Base-by-base conservation (phyloP, 2,329 filamentous ascomycete species). In the Fusarium sp. region DNA sequence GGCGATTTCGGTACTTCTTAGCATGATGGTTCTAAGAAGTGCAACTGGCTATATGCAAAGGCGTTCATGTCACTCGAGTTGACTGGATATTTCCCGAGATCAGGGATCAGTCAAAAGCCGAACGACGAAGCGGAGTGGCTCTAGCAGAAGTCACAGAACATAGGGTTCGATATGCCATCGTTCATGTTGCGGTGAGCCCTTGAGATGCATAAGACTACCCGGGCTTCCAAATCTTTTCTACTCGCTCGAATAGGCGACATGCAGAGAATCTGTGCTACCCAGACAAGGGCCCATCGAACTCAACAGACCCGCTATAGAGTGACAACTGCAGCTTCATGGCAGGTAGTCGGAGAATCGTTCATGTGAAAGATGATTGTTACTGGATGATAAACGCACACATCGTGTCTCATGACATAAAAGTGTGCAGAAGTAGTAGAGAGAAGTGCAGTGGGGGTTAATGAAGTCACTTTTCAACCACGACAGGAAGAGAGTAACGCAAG, bases 401-500 rank as follows among this genome's bases (percentile, higher is more conserved):
- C 13, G 42, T 26, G 36, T 42, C 40, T 52, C 31, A 36, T 6
- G 37, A 13, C 26, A 42, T 31, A 57, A 44, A 49, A 40, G 37
- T 40, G 50, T 57, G 12, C 6, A 20, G 23, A 38, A 31, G 18
- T 38, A 6, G 28, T 18, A 38, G 55, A 42, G 42, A 36, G 15
- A 58, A 20, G 1, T 28, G 36, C 16, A 50, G 31, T 34, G 18
- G 42, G 37, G 30, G 38, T 50, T 18, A 52, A 16, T 15, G 30
- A 44, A 64, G 52, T 65, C 45, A 65, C 60, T 38, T 45, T 60
- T 37, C 23, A 31, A 12, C 60, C 62, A 60, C 62, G 33, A 37
- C 31, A 38, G 30, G 60, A 33, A n/a, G 16, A 47, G 31, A 34
- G 36, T 41, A 65, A 50, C 52, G 28, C 8, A 31, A 28, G 13